Percentiles rank a stretch among this genome's conserved stretches.
phyloP scores from a whole-genome alignment of 192 early-diverging fungal genomes.

The Mortierella alpina region DNA sequence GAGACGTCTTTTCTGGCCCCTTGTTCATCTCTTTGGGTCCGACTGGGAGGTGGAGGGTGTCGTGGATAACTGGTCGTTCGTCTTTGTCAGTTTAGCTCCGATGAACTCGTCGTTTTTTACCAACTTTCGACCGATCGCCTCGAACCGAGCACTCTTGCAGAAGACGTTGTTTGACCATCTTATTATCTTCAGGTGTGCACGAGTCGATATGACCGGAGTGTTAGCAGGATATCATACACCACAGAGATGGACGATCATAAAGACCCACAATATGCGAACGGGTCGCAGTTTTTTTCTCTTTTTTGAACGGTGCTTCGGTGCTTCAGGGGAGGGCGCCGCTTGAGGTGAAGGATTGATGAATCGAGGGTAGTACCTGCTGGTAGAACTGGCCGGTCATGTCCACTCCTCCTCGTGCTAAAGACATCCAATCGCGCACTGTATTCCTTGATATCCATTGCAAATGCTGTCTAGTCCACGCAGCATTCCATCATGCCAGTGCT shows the following conservation, averaged over 20 bases:
- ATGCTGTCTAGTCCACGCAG: neutral
- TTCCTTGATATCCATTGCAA: neutral
- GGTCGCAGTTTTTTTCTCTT: no score
- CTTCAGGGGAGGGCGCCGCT: no score
- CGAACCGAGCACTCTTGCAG: slow-evolving; percentile 8
- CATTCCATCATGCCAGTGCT: neutral
- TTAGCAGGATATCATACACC: slow-evolving; percentile 26
- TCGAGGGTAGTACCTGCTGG: no score
- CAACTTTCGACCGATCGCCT: slow-evolving; percentile 29
- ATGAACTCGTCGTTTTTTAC: neutral
- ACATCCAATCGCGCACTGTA: neutral
- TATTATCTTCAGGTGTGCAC: no score
- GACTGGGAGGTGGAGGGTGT: slow-evolving; percentile 3
- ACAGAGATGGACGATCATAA: slow-evolving; percentile 4
- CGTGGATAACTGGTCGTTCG: slow-evolving; percentile 3
- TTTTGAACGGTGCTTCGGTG: no score
- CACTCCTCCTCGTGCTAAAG: neutral
- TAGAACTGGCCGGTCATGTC: no score
- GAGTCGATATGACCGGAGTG: slow-evolving; percentile 42
- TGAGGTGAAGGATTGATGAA: no score
- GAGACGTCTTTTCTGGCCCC: slow-evolving; percentile 8
- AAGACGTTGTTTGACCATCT: neutral
- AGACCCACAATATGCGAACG: neutral
- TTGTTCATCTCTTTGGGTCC: slow-evolving; percentile 16
- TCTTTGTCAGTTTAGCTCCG: neutral